Base-by-base conservation (phyloP, 306 rosid genomes). In the Citrullus mucosospermus region DNA sequence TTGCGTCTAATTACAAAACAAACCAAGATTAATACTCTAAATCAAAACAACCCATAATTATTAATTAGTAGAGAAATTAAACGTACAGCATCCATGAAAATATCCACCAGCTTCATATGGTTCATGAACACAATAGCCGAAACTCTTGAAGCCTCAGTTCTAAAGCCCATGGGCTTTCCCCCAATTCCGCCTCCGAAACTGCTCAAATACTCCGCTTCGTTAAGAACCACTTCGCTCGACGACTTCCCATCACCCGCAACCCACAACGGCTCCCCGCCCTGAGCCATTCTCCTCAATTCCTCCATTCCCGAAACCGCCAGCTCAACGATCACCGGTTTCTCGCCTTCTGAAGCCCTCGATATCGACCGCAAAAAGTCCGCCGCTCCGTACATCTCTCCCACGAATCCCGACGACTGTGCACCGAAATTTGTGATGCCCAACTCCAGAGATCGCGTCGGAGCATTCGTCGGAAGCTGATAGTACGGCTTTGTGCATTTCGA, bases 61-160 rank as follows among this genome's bases (percentile, higher is more conserved):
- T 43, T 1, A 43, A 10, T 48, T 0, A 48, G 16, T 2, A 15
- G 9, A 1, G 2, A 51, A 51, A 51, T 13, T 3, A 18, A 51
- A 74, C 78, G 81, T 71, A 93, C 98, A 83, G 87, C 93, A 80
- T 93, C 92, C 97, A 91, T 93, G 46, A 93, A 90, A 54, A 87
- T 90, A 85, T 91, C 93, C 69, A 93, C 81, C 39, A 93, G 91
- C 54, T 82, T 90, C 55, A 77, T 50, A 43, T 80, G 88, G 81
- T 89, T 86, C 88, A 90, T 91, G 76, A 71, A 78, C 46, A 93
- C 87, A 4, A 90, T 79, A 0, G 78, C 81, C 0, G 97, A 73
- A 41, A 88, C 89, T 71, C 92, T 85, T 3, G 98, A 90, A 57
- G 96, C 86, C 83, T 93, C 97, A 10, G 8, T 80, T 78, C 63